Evolutionary conservation across 225 moss, liverwort and hornwort species (phyloP).

Genomic region (Pseudoscleropodium purum): DNA sequence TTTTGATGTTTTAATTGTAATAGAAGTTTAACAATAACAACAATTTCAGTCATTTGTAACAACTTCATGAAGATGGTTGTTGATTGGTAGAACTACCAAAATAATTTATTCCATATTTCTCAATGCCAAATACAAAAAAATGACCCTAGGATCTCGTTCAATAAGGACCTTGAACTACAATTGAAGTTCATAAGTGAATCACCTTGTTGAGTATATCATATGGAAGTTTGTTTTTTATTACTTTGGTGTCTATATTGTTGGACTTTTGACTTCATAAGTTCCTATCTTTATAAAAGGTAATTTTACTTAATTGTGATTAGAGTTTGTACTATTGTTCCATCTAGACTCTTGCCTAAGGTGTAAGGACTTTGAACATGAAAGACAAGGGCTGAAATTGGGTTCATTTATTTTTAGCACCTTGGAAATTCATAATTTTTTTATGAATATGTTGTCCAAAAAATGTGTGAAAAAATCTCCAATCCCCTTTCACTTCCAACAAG

Average conservation of each 20-base stretch:
- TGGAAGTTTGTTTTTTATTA: neutral
- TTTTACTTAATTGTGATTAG: too few species aligned
- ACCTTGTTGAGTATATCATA: neutral
- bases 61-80: neutral
- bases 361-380: neutral
- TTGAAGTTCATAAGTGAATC: neutral
- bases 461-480: neutral
- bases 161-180: neutral
- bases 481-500: neutral
- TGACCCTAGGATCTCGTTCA: neutral
- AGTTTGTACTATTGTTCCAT: neutral
- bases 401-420: neutral
- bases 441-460: too few species aligned
- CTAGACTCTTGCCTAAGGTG: neutral
- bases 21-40: neutral
- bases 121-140: neutral
- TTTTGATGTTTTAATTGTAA: neutral
- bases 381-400: fast-evolving
- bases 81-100: neutral
- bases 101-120: neutral
- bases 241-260: neutral
- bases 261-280: neutral
- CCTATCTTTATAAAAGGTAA: neutral
- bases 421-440: neutral
- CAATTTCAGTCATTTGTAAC: neutral